These are phyloP conservation scores for Penicillium coffeae DNA, from an alignment of 495 filamentous ascomycete species.

Conservation along the genomic window DNA sequence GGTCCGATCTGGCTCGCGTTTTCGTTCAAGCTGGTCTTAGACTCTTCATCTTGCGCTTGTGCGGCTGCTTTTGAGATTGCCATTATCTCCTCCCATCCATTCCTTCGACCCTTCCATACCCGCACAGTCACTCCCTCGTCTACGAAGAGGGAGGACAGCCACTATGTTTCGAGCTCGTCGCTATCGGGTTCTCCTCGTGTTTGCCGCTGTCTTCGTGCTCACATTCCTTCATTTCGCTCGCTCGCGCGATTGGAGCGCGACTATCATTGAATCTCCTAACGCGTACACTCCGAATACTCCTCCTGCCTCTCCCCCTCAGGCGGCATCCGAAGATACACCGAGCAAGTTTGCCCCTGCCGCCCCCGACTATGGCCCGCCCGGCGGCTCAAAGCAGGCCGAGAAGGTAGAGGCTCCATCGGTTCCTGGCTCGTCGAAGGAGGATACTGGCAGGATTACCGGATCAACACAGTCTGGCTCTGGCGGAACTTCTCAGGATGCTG, in stretches of 20 bases:
- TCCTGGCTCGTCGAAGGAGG: not conserved
- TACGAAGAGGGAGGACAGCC: constrained; percentile 2
- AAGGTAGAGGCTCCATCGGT: not conserved
- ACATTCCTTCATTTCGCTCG: constrained; percentile 60
- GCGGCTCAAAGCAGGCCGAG: not conserved
- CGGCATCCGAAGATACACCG: not conserved
- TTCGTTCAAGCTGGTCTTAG: not conserved
- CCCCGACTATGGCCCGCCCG: constrained; percentile 10
- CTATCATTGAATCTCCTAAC: constrained; percentile 10
- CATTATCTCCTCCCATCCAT: not conserved
- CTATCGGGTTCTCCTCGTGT: constrained; percentile 70
- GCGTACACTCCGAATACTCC: constrained; percentile 1
- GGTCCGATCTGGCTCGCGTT: not conserved
- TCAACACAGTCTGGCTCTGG: not conserved
- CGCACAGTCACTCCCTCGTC: not conserved
- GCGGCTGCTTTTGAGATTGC: not conserved
- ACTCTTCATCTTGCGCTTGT: not conserved
- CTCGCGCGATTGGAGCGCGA: constrained; percentile 30
- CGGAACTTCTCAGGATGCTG: not conserved
- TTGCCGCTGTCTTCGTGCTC: constrained; percentile 61
- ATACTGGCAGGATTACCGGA: not conserved
- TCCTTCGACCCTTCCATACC: not conserved
- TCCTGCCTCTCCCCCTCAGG: constrained; percentile 2
- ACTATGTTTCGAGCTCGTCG: constrained; percentile 72
- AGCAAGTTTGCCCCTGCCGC: constrained; percentile 8